Base-by-base conservation (phyloP, 257 asterid species). In the Mentha longifolia region DNA sequence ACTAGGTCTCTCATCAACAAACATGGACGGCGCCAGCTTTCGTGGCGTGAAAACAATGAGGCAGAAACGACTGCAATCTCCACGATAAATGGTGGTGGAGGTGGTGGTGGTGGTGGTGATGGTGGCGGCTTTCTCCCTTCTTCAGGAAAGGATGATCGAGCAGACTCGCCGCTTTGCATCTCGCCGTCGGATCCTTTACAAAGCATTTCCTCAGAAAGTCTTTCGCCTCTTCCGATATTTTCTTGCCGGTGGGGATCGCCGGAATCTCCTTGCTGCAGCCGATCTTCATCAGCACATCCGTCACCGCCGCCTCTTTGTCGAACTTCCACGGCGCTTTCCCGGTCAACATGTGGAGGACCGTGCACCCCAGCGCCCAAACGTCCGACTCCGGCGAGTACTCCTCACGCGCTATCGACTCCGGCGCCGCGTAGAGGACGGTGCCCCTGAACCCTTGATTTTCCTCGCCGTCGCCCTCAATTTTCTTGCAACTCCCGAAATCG, bases 331-430 rank as follows among this genome's bases (percentile, higher is more conserved):
- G 78, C 0, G 73, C 52, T 14, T 47, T 74, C 0, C 78, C 78
- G 7, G 74, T 74, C 61, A 52, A n/a, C 75, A 62, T 75, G 31
- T 17, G 45, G 11, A 61, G 55, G 4, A 76, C 69, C 3, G 68
- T 70, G 76, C 77, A 71, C 5, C 77, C 80, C 58, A 76, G 25
- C 1, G 73, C 67, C 80, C 80, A 76, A 14, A 76, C 65, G 46
- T 76, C 77, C 17, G 80, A 64, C 19, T 35, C 73, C 16, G 80
- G 76, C 20, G 39, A 4, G 41, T 63, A 70, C 17, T 49, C 61
- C 11, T 56, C 65, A 2, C 58, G 46, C 7, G 50, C 4, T 46
- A 76, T 55, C 1, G 80, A 76, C 73, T 70, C 80, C 3, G 76
- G 80, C 6, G 80, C 80, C 9, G 76, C 80, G 35, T 76, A 76